phyloP scores from a whole-genome alignment of 1,284 basidiomycete species.

The Trametes polyzona region DNA sequence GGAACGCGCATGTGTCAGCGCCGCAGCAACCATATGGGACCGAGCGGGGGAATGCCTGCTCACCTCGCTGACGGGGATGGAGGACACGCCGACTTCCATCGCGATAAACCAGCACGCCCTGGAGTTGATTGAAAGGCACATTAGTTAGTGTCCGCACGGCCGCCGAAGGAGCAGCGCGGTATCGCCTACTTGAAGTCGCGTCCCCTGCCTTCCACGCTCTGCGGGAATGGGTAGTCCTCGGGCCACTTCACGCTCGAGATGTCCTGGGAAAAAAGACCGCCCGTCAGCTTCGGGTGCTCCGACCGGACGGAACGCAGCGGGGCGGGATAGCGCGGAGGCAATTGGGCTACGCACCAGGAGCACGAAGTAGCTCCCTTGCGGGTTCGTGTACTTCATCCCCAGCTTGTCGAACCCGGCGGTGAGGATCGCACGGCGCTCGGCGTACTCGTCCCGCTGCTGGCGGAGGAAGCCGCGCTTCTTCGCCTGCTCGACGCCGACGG shows the following conservation, averaged over 20 bases:
- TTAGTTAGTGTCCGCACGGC: background rate
- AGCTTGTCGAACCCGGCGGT: constrained; percentile 81
- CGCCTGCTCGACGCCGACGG: constrained; percentile 84
- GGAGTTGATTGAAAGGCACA: constrained; percentile 8
- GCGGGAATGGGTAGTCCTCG: constrained; percentile 82
- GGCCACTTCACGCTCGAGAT: constrained; percentile 84
- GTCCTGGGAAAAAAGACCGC: constrained; percentile 54
- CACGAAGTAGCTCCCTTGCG: constrained; percentile 90
- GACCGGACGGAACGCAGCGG: background rate
- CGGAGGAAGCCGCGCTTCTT: constrained; percentile 78
- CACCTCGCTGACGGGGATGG: constrained; percentile 95
- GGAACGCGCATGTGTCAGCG: constrained; percentile 11
- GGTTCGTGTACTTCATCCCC: constrained; percentile 86
- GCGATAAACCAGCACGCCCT: constrained; percentile 93
- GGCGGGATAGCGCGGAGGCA: background rate
- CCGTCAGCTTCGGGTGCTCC: background rate
- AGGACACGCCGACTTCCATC: constrained; percentile 85
- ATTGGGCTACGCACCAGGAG: constrained; percentile 76
- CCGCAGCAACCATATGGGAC: background rate
- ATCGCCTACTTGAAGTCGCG: constrained; percentile 80
- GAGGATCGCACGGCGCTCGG: constrained; percentile 78
- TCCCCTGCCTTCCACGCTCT: constrained; percentile 77
- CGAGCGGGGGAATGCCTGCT: constrained; percentile 30
- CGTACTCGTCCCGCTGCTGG: constrained; percentile 80
- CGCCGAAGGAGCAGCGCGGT: background rate